Evolutionary conservation across 352 stramenopile species (phyloP).

Genomic region (Phytopythium kandeliae): DNA sequence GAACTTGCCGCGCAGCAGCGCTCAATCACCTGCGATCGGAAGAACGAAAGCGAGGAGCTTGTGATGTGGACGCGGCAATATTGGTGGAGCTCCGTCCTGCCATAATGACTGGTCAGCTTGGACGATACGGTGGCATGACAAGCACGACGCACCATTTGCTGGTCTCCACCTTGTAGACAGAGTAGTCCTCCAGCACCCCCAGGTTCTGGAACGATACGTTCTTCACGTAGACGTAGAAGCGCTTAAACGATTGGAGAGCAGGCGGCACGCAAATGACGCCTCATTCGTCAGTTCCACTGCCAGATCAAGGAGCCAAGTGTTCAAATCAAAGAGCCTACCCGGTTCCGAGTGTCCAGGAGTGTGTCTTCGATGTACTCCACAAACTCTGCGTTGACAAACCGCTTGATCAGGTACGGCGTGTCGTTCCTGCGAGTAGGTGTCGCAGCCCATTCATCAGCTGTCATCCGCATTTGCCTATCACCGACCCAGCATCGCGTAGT

Average conservation of each 20-base stretch:
- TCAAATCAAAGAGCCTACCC: conserved; percentile 40
- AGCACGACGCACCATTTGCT: conserved; percentile 12
- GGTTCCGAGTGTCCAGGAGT: conserved; percentile 65
- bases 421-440: conserved; percentile 37
- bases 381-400: conserved; percentile 64
- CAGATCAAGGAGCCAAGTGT: too few species aligned
- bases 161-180: conserved; percentile 37
- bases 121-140: not conserved
- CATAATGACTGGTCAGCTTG: not conserved
- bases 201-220: conserved; percentile 70
- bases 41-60: conserved; percentile 65
- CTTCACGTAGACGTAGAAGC: conserved; percentile 76
- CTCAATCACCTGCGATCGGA: conserved; percentile 49
- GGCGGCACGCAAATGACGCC: not conserved
- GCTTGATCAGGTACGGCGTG: conserved; percentile 69
- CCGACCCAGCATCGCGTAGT: not conserved
- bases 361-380: conserved; percentile 77
- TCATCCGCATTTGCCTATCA: not conserved
- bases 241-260: conserved; percentile 12
- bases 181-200: conserved; percentile 69
- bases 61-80: conserved; percentile 65
- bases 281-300: not conserved
- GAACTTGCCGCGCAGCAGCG: not conserved
- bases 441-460: not conserved
- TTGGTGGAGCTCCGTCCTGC: conserved; percentile 66